Conservation (phyloP, 2,329 filamentous ascomycete genomes). For the Fusarium agapanthi region DNA sequence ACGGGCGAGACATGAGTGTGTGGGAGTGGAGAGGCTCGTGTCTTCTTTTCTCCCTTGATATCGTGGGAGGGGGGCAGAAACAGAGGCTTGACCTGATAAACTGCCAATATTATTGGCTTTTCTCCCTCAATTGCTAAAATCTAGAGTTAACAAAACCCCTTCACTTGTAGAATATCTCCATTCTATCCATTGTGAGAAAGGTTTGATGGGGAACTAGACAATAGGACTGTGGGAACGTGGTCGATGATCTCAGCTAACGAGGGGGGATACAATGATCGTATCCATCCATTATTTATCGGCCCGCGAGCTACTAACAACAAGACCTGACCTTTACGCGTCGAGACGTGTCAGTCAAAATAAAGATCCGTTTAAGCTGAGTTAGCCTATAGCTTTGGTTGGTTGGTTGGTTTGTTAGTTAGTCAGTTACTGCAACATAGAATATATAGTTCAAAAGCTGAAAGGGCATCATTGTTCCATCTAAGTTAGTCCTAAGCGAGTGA, state of each 20-base stretch:
- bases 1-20: conserved; percentile 25
- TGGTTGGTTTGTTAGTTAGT: background rate
- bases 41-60: conserved; percentile 19
- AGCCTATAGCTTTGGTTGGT: background rate
- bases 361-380: background rate
- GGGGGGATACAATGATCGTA: conserved; percentile 16
- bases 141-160: background rate
- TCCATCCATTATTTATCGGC: conserved; percentile 21
- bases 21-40: background rate
- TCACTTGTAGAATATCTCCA: conserved; percentile 5
- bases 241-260: conserved; percentile 2
- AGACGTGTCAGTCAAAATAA: conserved; percentile 21
- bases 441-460: conserved; percentile 15
- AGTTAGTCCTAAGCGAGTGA: conserved; percentile 38
- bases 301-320: conserved; percentile 10
- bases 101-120: conserved; percentile 35
- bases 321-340: conserved; percentile 10
- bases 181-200: conserved; percentile 14
- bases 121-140: conserved; percentile 22
- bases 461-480: conserved; percentile 39
- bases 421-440: background rate
- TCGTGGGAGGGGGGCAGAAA: conserved; percentile 5
- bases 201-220: conserved; percentile 1
- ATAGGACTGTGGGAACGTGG: conserved; percentile 25
- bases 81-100: conserved; percentile 23